Evolutionary conservation across 1,284 basidiomycete species (phyloP), one percentile per base, ranked within the genome.

Genomic region (Amylostereum chailletii): DNA sequence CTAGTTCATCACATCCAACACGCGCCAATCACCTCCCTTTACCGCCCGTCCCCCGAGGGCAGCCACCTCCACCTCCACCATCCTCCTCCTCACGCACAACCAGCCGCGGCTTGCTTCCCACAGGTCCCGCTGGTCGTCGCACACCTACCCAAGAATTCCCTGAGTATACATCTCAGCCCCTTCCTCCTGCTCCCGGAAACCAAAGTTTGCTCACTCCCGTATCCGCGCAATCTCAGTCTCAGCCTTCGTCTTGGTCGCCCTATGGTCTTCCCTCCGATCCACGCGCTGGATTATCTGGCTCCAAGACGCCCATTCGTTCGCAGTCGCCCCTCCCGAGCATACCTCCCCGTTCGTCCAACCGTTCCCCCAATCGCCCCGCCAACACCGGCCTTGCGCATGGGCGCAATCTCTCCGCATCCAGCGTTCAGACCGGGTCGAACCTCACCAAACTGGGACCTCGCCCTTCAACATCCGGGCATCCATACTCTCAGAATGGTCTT

Each of bases 251-350:
- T 31, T 79, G 77, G 78, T 62, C 71, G 3, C 68, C 71, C 4
- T 79, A 80, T 57, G 76, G 79, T 45, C 65, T 82, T 26, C 80
- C 83, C 26, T 59, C 77, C 0, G 79, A 84, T 57, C 79, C 82
- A 0, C 73, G 81, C 39, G 71, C 79, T 5, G 75, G 70, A 6
- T 76, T 76, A 54, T 56, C 69, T 33, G 65, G 66, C 43, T 66
- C 63, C 30, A 71, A 72, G 52, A 58, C 65, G 36, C 65, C 67
- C 19, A 60, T 65, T 1, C 74, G 77, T 34, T 75, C 81, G 5
- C 74, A 76, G 5, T 85, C 83, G 26, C 83, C 83, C 10, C 68
- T 82, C 6, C 75, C 70, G 32, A 46, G 30, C 30, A 46, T 46
- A 39, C 64, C 70, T n/a, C 59, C 64, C 49, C 65, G 67, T 47